phyloP scores from a whole-genome alignment of 2,329 filamentous ascomycete genomes.

The Sclerotinia sclerotiorum region DNA sequence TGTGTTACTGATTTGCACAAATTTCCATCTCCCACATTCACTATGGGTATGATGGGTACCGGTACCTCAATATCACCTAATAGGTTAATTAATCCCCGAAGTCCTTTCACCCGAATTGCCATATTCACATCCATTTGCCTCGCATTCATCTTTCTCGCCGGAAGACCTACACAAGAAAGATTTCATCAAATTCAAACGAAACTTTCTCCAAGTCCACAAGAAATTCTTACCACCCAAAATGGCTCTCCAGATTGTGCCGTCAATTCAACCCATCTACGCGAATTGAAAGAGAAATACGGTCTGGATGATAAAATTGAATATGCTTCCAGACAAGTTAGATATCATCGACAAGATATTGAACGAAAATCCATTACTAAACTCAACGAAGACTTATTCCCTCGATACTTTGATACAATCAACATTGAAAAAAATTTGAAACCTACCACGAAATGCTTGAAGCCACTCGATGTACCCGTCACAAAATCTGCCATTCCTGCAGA shows the following conservation, averaged over 20 bases:
- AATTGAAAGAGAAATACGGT: conserved; percentile 49
- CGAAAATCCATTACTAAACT: conserved; percentile 54
- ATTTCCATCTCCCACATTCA: not conserved
- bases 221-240: conserved; percentile 13
- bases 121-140: conserved; percentile 33
- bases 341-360: conserved; percentile 50
- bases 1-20: conserved; percentile 5
- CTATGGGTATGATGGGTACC: conserved; percentile 16
- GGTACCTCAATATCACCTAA: conserved; percentile 15
- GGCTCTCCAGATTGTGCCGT: conserved; percentile 46
- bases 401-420: conserved; percentile 50
- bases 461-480: conserved; percentile 53
- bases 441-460: conserved; percentile 49
- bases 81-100: conserved; percentile 30
- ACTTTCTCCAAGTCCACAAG: conserved; percentile 21
- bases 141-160: conserved; percentile 32
- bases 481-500: conserved; percentile 51
- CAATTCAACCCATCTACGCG: conserved; percentile 48
- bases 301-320: conserved; percentile 55
- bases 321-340: conserved; percentile 55
- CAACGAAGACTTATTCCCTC: conserved; percentile 48
- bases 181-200: conserved; percentile 26
- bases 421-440: conserved; percentile 44
- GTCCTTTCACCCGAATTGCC: conserved; percentile 30
- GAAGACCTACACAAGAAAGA: conserved; percentile 16